Evolutionary conservation across 208 protist species (phyloP).

Genomic region (Trypanosoma brucei): DNA sequence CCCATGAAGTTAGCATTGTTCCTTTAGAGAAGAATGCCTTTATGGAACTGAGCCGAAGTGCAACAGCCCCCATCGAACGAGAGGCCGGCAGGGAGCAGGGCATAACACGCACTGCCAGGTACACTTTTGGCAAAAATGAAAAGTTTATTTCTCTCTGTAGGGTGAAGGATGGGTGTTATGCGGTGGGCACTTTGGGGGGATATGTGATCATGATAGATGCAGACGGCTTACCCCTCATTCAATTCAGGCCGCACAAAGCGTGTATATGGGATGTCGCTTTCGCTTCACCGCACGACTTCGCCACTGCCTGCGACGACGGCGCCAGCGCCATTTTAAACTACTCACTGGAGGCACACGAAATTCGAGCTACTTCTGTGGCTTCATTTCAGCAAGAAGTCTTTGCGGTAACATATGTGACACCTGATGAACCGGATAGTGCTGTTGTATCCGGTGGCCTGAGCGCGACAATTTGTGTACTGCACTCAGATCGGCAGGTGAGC

Average conservation of each 20-base stretch:
- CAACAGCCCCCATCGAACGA: slow-evolving; percentile 38
- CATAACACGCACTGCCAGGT: slow-evolving; percentile 75
- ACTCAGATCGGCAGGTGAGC: slow-evolving; percentile 82
- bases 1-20: slow-evolving; percentile 83
- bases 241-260: slow-evolving; percentile 85
- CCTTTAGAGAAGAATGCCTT: slow-evolving; percentile 84
- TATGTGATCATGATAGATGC: slow-evolving; percentile 85
- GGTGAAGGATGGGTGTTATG: slow-evolving; percentile 75
- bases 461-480: slow-evolving; percentile 81
- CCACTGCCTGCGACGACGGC: slow-evolving; percentile 83
- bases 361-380: slow-evolving; percentile 73
- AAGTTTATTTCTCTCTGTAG: slow-evolving; percentile 88
- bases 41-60: slow-evolving; percentile 83
- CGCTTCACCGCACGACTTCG: slow-evolving; percentile 77
- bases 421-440: slow-evolving; percentile 60
- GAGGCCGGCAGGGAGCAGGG: slow-evolving; percentile 48
- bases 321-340: slow-evolving; percentile 88
- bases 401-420: slow-evolving; percentile 76
- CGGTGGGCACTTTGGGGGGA: slow-evolving; percentile 83
- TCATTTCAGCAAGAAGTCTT: slow-evolving; percentile 89
- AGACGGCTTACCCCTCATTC: slow-evolving; percentile 81
- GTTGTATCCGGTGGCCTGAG: slow-evolving; percentile 84
- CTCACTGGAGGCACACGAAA: slow-evolving; percentile 67
- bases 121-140: slow-evolving; percentile 76
- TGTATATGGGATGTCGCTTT: slow-evolving; percentile 89